Evolutionary conservation across 192 early-diverging fungal genomes (phyloP).

Genomic region (Coemansia sp.): DNA sequence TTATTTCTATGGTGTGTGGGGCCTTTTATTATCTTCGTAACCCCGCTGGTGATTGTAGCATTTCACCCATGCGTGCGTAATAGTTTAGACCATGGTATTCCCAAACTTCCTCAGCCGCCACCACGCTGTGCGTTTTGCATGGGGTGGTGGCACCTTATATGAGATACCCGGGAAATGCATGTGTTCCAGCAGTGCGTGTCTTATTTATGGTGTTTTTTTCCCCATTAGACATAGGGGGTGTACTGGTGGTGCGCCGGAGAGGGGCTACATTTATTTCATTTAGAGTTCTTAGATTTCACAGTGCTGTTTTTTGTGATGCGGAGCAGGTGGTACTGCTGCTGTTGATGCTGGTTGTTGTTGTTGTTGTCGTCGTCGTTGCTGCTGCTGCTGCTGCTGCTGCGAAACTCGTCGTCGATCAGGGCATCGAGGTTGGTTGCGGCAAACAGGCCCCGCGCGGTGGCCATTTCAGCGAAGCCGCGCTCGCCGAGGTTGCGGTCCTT

Average conservation of each 20-base stretch:
- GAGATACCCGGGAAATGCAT: conserved; percentile 2
- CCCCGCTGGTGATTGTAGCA: background rate
- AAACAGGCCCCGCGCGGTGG: background rate
- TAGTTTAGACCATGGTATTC: conserved; percentile 1
- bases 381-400: background rate
- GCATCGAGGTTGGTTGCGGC: conserved; percentile 9
- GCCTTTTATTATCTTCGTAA: background rate
- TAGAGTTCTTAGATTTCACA: too few species aligned
- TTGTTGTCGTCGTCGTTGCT: too few species aligned
- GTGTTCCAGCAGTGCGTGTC: background rate
- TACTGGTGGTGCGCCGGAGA: conserved; percentile 18
- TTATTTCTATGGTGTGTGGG: background rate
- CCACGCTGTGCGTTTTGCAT: background rate
- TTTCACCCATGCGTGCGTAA: background rate
- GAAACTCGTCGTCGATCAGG: conserved; percentile 17
- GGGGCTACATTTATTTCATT: too few species aligned
- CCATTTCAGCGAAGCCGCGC: conserved; percentile 5
- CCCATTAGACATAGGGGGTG: background rate
- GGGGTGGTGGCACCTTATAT: background rate
- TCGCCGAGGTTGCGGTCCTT: conserved; percentile 24
- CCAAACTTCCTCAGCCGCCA: conserved; percentile 5
- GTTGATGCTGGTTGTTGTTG: too few species aligned
- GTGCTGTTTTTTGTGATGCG: conserved; percentile 8
- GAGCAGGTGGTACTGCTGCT: conserved; percentile 21
- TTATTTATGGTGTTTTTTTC: too few species aligned